These are phyloP conservation scores for Cyclaneusma minus DNA, from an alignment of 2,329 filamentous ascomycete genomes.

Conservation along the genomic window DNA sequence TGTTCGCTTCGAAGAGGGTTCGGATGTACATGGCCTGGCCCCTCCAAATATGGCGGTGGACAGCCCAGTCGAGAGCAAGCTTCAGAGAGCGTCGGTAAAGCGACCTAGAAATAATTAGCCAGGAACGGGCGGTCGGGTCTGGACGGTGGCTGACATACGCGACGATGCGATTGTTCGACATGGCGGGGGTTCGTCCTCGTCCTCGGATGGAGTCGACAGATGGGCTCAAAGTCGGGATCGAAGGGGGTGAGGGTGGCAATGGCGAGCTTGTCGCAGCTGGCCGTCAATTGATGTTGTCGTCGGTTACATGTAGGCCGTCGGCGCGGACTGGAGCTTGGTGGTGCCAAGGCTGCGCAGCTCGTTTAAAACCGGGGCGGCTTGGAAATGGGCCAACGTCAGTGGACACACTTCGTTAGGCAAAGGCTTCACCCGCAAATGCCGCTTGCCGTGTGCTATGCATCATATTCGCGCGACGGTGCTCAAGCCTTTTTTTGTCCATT, in stretches of 20 bases:
- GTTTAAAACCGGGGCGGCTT: too few species aligned
- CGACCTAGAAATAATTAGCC: conserved; percentile 26
- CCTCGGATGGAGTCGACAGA: conserved; percentile 2
- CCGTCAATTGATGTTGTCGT: too few species aligned
- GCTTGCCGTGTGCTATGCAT: not conserved
- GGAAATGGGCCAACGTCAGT: too few species aligned
- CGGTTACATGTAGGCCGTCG: too few species aligned
- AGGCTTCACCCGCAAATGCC: too few species aligned
- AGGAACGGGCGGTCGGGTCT: not conserved
- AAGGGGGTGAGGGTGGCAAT: not conserved
- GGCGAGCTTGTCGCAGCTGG: too few species aligned
- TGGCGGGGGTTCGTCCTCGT: conserved; percentile 6
- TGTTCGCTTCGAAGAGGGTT: conserved; percentile 88
- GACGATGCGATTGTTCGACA: conserved; percentile 20
- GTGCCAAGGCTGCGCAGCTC: too few species aligned
- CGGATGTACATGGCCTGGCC: conserved; percentile 94
- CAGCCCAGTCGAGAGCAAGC: conserved; percentile 87
- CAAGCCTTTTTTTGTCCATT: conserved; percentile 2
- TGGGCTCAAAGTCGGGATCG: not conserved
- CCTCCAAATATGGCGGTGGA: conserved; percentile 85
- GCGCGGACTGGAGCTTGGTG: conserved; percentile 1
- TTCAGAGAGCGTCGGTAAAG: conserved; percentile 90
- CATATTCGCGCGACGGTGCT: not conserved
- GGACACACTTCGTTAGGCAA: too few species aligned
- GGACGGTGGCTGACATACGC: conserved; percentile 12